Evolutionary conservation across 108 stramenopile species (phyloP), one percentile per base, ranked within the genome.

Genomic region (Cyclostephanos tholiformis): DNA sequence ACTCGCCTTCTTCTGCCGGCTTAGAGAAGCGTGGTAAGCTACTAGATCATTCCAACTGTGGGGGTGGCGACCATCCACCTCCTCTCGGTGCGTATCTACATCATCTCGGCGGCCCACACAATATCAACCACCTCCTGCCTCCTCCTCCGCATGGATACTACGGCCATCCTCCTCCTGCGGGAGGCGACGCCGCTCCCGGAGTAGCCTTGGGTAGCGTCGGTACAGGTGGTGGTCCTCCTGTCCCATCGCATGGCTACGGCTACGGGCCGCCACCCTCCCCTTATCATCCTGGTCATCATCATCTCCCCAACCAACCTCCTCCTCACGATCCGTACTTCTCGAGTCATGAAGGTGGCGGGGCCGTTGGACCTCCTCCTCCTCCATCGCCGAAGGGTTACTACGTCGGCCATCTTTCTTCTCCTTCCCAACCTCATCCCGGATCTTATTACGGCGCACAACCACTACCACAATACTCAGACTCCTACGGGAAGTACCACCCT

Each of bases 1-100:
- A 19, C 61, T 62, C 61, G 36, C 61, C 61, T 62, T 22, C 61
- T 11, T 17, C 25, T 14, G 17, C 57, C 0, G 58, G 48, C 43
- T 49, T 44, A 25, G 72, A 74, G 6, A 74, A 74, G 55, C 38
- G 72, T 12, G 64, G 72, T 25, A 74, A 74, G 50, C 53, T 65
- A 2, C n/a, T 55, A 11, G 30, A 58, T 19, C 61, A 62, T n/a
- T n/a, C 17, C 30, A 41, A 29, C n/a, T 39, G 35, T 13, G 19
- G 30, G 8, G 59, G 59, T 38, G 36, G 59, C 39, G 41, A 23
- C 36, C 8, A 9, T 6, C n/a, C 4, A 22, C 61, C 61, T 62
- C 61, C 61, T 38, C 17, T 13, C 38, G 41, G 61, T 20, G 61
- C 57, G 16, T 58, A 58, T 27, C 12, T n/a, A 27, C 20, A 58